Conservation (phyloP, 768 basidiomycete species). For the Lyophyllum atratum region DNA sequence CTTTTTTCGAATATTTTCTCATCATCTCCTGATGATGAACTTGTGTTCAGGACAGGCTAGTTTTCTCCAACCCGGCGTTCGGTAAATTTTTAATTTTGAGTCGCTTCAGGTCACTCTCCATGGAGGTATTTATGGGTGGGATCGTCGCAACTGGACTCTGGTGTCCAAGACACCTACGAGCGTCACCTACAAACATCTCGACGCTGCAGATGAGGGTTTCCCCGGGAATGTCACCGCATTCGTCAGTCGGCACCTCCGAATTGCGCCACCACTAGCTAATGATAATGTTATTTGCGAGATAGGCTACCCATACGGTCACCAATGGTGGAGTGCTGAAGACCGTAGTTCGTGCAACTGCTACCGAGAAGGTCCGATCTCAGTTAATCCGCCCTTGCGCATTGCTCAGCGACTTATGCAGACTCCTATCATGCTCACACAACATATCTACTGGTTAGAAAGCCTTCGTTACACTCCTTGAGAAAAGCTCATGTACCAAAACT, state of each 20-base stretch:
- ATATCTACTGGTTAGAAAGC: slow-evolving; percentile 47
- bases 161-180: slow-evolving; percentile 41
- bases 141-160: slow-evolving; percentile 57
- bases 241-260: slow-evolving; percentile 25
- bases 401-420: slow-evolving; percentile 30
- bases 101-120: slow-evolving; percentile 49
- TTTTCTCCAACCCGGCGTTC: neutral
- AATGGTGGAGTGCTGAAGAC: slow-evolving; percentile 46
- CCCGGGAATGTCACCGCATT: slow-evolving; percentile 48
- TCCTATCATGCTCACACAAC: slow-evolving; percentile 59
- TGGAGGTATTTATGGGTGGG: slow-evolving; percentile 59
- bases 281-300: neutral
- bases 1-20: neutral
- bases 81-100: neutral
- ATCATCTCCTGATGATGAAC: neutral
- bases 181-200: slow-evolving; percentile 55
- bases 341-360: slow-evolving; percentile 45
- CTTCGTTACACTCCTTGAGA: neutral
- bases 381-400: neutral
- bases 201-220: slow-evolving; percentile 55
- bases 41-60: slow-evolving; percentile 22
- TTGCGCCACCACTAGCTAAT: neutral
- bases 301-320: slow-evolving; percentile 50
- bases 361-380: slow-evolving; percentile 34
- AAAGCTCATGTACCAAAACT: neutral